phyloP scores from a whole-genome alignment of 2,329 filamentous ascomycete species.

The Coniosporium tulheliwenetii region DNA sequence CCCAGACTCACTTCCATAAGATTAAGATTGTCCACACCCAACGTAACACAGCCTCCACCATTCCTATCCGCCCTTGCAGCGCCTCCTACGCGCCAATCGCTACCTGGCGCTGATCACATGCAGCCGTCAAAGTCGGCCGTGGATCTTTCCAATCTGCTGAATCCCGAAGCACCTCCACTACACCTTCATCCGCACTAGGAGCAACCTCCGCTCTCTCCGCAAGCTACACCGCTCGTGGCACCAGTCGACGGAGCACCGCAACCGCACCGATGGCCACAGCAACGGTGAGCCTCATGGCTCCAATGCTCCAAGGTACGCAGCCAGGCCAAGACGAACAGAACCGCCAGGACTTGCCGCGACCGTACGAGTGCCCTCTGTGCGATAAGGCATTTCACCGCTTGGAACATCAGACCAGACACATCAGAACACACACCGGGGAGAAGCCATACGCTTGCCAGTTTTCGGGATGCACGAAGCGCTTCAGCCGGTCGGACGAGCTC shows the following conservation, averaged over 20 bases:
- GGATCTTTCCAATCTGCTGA: conserved; percentile 63
- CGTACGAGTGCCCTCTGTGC: conserved; percentile 97
- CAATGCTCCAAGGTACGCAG: conserved; percentile 20
- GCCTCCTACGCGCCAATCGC: too few species aligned
- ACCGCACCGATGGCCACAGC: conserved; percentile 22
- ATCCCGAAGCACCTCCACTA: conserved; percentile 35
- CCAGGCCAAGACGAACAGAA: conserved; percentile 45
- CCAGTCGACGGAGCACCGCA: conserved; percentile 34
- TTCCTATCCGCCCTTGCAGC: too few species aligned
- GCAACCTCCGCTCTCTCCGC: conserved; percentile 12
- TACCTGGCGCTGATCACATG: conserved; percentile 43
- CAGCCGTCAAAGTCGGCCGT: conserved; percentile 58
- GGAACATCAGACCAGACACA: conserved; percentile 85
- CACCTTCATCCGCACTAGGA: too few species aligned
- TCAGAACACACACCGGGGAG: conserved; percentile 93
- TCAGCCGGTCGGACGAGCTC: conserved; percentile 90
- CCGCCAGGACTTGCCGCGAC: conserved; percentile 73
- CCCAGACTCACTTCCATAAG: too few species aligned
- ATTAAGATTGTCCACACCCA: too few species aligned
- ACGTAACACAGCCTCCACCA: too few species aligned
- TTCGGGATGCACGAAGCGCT: conserved; percentile 90
- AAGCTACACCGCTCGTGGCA: conserved; percentile 17
- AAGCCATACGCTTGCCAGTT: conserved; percentile 96
- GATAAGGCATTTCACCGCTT: conserved; percentile 97
- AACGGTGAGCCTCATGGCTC: conserved; percentile 25